Conservation (phyloP, 2,329 filamentous ascomycete species). For the Colletotrichum paranaense region DNA sequence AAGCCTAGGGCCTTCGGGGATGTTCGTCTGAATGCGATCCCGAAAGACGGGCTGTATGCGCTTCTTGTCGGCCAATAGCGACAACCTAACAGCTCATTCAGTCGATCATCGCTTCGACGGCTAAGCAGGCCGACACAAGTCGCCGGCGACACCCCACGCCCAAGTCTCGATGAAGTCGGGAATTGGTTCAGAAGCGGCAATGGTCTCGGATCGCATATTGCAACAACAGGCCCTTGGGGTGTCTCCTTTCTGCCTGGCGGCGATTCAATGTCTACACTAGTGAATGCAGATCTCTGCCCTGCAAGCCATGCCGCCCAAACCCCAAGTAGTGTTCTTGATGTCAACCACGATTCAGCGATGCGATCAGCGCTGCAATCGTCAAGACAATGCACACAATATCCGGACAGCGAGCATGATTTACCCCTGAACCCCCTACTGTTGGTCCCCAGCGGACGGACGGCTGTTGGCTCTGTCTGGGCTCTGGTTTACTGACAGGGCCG, state of each 20-base stretch:
- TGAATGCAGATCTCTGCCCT: conserved; percentile 15
- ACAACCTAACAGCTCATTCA: not conserved
- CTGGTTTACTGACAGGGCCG: not conserved
- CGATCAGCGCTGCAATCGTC: conserved; percentile 11
- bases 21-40: conserved; percentile 4
- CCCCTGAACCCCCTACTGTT: not conserved
- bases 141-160: conserved; percentile 5
- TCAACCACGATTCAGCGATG: conserved; percentile 8
- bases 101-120: conserved; percentile 27
- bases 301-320: conserved; percentile 2
- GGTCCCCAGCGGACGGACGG: not conserved
- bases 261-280: not conserved
- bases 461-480: not conserved
- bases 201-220: not conserved
- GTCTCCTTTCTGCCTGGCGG: conserved; percentile 4
- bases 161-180: not conserved
- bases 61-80: not conserved
- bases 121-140: conserved; percentile 5
- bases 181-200: not conserved
- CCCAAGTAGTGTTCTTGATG: conserved; percentile 1
- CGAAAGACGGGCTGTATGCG: not conserved
- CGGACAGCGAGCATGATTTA: not conserved
- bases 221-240: not conserved
- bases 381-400: not conserved
- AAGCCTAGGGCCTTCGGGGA: not conserved